Conservation (phyloP, 2,329 filamentous ascomycete species). For the Ceratocystis ficicola region DNA sequence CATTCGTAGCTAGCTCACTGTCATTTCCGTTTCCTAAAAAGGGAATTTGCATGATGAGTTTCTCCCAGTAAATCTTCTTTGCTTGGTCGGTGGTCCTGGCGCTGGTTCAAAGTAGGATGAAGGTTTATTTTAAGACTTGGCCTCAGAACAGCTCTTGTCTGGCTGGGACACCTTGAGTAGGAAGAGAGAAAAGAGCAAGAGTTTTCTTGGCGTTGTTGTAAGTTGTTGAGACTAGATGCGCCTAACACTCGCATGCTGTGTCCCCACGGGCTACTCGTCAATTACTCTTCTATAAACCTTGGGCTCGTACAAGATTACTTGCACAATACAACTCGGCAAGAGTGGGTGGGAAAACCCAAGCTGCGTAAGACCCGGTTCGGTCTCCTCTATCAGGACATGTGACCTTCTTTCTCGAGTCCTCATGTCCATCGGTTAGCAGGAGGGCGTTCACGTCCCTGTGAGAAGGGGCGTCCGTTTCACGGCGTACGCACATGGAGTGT, state of each 20-base stretch:
- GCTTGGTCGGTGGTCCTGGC: neutral
- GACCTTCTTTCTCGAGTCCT: neutral
- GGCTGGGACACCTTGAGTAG: neutral
- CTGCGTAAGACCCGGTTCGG: too few species aligned
- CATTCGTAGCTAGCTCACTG: neutral
- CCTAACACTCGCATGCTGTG: neutral
- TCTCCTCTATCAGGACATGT: too few species aligned
- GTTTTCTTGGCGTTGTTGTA: neutral
- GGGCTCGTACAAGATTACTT: too few species aligned
- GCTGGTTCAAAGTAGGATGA: neutral
- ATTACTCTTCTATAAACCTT: too few species aligned
- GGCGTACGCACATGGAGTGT: neutral
- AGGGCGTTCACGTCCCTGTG: too few species aligned
- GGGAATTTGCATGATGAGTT: neutral
- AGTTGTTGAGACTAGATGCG: neutral
- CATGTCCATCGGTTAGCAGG: too few species aligned
- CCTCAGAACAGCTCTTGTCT: neutral
- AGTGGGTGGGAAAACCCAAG: too few species aligned
- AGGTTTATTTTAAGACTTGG: neutral
- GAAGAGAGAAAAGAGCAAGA: neutral
- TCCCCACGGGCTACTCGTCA: too few species aligned
- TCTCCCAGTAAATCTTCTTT: neutral
- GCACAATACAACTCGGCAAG: too few species aligned
- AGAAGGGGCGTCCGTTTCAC: neutral
- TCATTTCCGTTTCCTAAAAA: neutral